These are phyloP conservation scores for Epichloe uncinata DNA, from an alignment of 2,329 filamentous ascomycete genomes.

Conservation along the genomic window DNA sequence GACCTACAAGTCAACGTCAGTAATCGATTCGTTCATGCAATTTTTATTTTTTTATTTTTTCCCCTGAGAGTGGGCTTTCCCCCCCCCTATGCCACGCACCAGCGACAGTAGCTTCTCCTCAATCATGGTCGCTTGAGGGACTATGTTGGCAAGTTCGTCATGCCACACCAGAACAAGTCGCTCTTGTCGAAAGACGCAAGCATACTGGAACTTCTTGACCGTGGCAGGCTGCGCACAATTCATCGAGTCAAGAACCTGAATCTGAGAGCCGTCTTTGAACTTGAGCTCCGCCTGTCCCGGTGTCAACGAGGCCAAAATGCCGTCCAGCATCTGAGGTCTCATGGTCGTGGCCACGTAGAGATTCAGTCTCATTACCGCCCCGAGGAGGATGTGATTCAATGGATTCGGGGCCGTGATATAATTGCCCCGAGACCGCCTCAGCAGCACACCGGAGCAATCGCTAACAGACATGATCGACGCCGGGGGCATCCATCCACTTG, in stretches of 20 bases:
- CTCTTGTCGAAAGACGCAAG: slow-evolving; percentile 28
- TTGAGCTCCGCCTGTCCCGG: slow-evolving; percentile 28
- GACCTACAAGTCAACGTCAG: slow-evolving; percentile 8
- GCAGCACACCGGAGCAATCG: slow-evolving; percentile 22
- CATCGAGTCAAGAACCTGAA: slow-evolving; percentile 32
- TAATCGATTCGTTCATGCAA: background rate
- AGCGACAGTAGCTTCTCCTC: slow-evolving; percentile 21
- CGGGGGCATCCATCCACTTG: slow-evolving; percentile 18
- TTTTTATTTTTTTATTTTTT: background rate
- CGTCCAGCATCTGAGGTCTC: slow-evolving; percentile 31
- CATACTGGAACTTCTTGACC: slow-evolving; percentile 29
- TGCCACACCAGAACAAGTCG: slow-evolving; percentile 29
- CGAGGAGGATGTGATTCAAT: slow-evolving; percentile 24
- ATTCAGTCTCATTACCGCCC: slow-evolving; percentile 30
- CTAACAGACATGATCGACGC: slow-evolving; percentile 7
- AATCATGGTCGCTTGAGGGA: slow-evolving; percentile 22
- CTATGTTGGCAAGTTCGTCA: slow-evolving; percentile 25
- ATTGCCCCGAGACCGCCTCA: slow-evolving; percentile 24
- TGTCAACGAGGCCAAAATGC: slow-evolving; percentile 27
- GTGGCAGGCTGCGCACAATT: slow-evolving; percentile 22
- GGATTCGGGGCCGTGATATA: slow-evolving; percentile 28
- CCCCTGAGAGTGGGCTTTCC: background rate
- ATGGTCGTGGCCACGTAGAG: slow-evolving; percentile 34
- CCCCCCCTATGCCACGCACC: slow-evolving; percentile 1
- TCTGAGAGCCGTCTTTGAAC: slow-evolving; percentile 27